Evolutionary conservation across 176 grass and related monocot species (phyloP), one percentile per base, ranked within the genome.

Genomic region (Neostapfia colusana): DNA sequence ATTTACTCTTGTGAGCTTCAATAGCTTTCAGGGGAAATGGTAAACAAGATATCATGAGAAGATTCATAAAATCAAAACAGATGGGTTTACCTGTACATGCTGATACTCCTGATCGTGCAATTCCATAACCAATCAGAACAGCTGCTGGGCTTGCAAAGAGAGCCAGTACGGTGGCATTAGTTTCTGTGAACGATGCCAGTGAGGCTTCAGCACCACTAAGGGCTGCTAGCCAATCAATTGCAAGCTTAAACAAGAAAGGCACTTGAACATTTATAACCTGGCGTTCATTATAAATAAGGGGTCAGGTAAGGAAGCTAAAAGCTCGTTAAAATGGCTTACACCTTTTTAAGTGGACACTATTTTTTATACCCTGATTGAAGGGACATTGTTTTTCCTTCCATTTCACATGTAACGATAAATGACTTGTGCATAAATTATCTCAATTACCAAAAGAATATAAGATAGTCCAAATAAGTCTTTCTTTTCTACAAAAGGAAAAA

Each of bases 181-280:
- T 83, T 72, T 92, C 85, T 31, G 84, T 92, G 82, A 98, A 98
- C 54, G 95, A 94, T 82, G 95, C 82, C 63, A 98, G 35, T 65
- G 91, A 90, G 63, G 70, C 70, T 78, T 90, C 84, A 81, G 87
- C 80, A 1, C 95, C 91, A 43, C 84, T 84, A 72, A 91, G 36
- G 74, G 89, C 87, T 74, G 95, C 84, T 72, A 98, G 87, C 95
- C 95, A 98, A 82, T 98, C 91, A 28, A 98, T 67, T 74, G 95
- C 95, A 79, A 92, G 87, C 89, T 98, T 98, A 90, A 98, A 98
- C 50, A 98, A 79, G 83, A 98, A 94, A 82, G 95, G 95, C 54
- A 94, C 89, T 92, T 98, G 95, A 72, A 98, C 95, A 92, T 98
- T 98, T 92, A 98, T 98, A 89, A 95, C 94, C 94, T 97, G 81